A percentile compares a stretch with the other conserved stretches of the same genome.
These are phyloP conservation scores for Candida glucosophila DNA, from an alignment of 1,139 yeast genomes.

Conservation along the genomic window DNA sequence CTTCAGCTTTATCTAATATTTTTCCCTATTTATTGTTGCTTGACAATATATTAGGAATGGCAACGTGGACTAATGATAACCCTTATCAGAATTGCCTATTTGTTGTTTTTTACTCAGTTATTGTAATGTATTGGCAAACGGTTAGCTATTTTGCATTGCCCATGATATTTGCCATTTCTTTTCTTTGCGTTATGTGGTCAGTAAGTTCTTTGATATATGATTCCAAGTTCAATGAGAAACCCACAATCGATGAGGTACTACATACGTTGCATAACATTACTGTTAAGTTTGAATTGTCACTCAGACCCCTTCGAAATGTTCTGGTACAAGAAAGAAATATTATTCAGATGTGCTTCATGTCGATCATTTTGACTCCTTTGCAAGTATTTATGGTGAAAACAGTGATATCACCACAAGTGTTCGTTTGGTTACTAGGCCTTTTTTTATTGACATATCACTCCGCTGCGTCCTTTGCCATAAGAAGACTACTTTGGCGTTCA, in stretches of 20 bases:
- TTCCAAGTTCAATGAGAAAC: constrained; percentile 36
- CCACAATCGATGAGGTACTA: constrained; percentile 51
- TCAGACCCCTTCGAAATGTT: constrained; percentile 32
- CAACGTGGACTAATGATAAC: constrained; percentile 52
- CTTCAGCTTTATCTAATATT: constrained; percentile 37
- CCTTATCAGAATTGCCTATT: constrained; percentile 40
- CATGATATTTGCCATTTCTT: constrained; percentile 20
- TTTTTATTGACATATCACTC: constrained; percentile 42
- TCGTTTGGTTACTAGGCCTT: constrained; percentile 29
- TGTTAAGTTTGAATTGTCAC: constrained; percentile 34
- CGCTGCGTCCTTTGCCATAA: constrained; percentile 42
- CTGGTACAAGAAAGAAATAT: constrained; percentile 18
- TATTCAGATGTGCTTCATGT: constrained; percentile 22
- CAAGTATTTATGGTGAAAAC: constrained; percentile 31
- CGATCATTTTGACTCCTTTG: constrained; percentile 37
- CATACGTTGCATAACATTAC: constrained; percentile 43
- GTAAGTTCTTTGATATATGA: constrained; percentile 35
- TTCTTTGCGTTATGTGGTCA: constrained; percentile 39
- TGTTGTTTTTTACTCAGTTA: constrained; percentile 28
- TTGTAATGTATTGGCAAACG: constrained; percentile 38
- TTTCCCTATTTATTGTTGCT: constrained; percentile 40
- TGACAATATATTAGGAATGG: constrained; percentile 35
- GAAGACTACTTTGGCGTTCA: constrained; percentile 49
- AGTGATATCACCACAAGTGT: constrained; percentile 27
- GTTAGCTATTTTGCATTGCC: constrained; percentile 32